Base-by-base conservation (phyloP, 2,329 filamentous ascomycete species). In the Cytospora schulzeri region DNA sequence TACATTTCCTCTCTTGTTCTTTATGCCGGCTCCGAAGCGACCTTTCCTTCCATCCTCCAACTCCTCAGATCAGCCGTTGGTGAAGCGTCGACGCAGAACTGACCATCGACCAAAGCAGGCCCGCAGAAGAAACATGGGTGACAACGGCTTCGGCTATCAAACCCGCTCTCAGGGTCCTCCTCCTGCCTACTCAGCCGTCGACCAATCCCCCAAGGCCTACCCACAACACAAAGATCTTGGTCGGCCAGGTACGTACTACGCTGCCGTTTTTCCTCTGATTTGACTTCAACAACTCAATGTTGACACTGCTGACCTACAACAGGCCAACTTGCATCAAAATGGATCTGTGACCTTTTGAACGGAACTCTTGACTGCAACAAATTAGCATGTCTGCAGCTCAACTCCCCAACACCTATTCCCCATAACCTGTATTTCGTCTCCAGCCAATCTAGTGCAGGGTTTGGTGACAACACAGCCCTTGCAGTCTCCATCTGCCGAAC, bases 291-390 rank as follows among this genome's bases (percentile, higher is more conserved):
- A 52, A 8, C 2, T 11, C 19, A 4, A 14, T 11, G 35, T 48
- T 59, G 17, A 53, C 59, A 11, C 22, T 50, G n/a, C 31, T 31
- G 11, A 41, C n/a, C 41, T 24, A 19, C 7, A 6, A 22, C 26
- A 67, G 66, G 66, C 29, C 57, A 38, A 28, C 41, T 67, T 15
- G 64, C 66, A 9, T 66, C 60, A 19, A 63, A 60, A 64, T 67
- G 66, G 66, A 64, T 67, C 26, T 17, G 22, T n/a, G 57, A 66
- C 45, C 45, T 66, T 35, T 35, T 66, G 26, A 57, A 45, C 41
- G 57, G 64, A 24, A 55, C 41, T n/a, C 26, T 56, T 52, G 41
- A 55, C 3, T 22, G 11, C 17, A 33, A 22, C 3, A 5, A 53
- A 33, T 28, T 64, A 38, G 31, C 22, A 33, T 67, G 65, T 19